Base-by-base conservation (phyloP, 768 basidiomycete species). In the Daedaleopsis sinensis region DNA sequence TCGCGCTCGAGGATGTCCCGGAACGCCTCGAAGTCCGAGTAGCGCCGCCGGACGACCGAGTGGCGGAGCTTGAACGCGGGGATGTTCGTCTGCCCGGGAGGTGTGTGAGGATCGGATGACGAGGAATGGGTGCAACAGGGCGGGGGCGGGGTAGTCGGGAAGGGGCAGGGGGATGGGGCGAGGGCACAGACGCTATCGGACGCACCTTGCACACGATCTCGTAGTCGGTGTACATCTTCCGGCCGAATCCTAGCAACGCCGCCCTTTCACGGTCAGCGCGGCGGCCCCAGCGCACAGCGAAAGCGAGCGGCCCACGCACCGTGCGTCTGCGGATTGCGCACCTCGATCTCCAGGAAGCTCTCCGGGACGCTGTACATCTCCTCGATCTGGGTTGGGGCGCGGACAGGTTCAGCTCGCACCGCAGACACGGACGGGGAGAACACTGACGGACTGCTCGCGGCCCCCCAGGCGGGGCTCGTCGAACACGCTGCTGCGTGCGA, bases 151-250 rank as follows among this genome's bases (percentile, higher is more conserved):
- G 52, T 8, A 54, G 10, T 19, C 10, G 18, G 37, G 52, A 15
- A 39, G 37, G 12, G 15, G 35, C 9, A 23, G 13, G 37, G 52
- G 13, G 24, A 12, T 15, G 27, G 43, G 18, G 55, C 36, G 37
- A n/a, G 36, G 38, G 7, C 53, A 48, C 10, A 9, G 15, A 15
- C n/a, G n/a, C n/a, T 15, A 43, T 46, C 3, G 37, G 63, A 70
- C 82, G 64, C 59, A 92, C 96, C 86, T 95, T 95, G 84, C 94
- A 97, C 48, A 98, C 90, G 59, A 99, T 89, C 78, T 99, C 97
- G 71, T 98, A 98, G 81, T 98, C 96, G 44, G 97, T 99, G 77
- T 93, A 99, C 96, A 96, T 96, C 83, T 98, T 98, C 69, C 97
- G 82, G 32, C 97, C 96, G 70, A 96, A 94, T 35, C 95, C 95